Evolutionary conservation across 768 basidiomycete species (phyloP), one percentile per base, ranked within the genome.

Genomic region (Naganishia vaughanmartiniae): DNA sequence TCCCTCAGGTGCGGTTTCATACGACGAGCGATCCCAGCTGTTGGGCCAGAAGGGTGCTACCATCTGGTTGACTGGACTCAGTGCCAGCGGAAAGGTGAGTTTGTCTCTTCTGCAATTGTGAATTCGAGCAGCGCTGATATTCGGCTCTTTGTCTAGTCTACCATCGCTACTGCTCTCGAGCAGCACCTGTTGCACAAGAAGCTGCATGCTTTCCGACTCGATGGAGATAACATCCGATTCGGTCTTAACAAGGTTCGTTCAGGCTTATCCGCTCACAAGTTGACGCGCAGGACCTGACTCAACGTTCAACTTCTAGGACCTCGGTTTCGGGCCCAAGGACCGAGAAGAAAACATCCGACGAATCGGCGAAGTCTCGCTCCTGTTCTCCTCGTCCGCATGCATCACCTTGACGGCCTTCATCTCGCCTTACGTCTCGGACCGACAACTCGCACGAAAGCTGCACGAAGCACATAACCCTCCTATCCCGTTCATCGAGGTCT

Each of bases 1-100:
- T 24, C 30, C 68, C 28, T 21, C 75, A 92, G 90, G 93, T 58
- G 89, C 91, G 57, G 89, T 95, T 48, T 84, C 83, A 46, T 79
- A 84, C 21, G 76, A 83, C 42, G 92, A 95, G 83, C 89, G 95
- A 70, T 81, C 84, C 24, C 76, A 84, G 30, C 81, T 91, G 17
- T 84, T 93, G 21, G 83, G 85, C 24, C 95, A 98, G 80, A 89
- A 86, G 73, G 95, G 95, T 26, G 86, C 89, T 5, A 98, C 95
- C 0, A 87, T 98, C 79, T 99, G 96, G 96, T 83, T 99, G 70
- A 99, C 96, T 9, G 96, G 96, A 7, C 87, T 98, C 21, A 93
- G 92, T 76, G 94, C 90, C 9, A 93, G 91, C 78, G 94, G 94
- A 63, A 97, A 96, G 87, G 93, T 92, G 51, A 66, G n/a, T 56